Percentiles rank a stretch among this genome's conserved stretches.
Evolutionary conservation across 2,329 filamentous ascomycete species (phyloP).

Genomic region (Pseudogymnoascus sp.): DNA sequence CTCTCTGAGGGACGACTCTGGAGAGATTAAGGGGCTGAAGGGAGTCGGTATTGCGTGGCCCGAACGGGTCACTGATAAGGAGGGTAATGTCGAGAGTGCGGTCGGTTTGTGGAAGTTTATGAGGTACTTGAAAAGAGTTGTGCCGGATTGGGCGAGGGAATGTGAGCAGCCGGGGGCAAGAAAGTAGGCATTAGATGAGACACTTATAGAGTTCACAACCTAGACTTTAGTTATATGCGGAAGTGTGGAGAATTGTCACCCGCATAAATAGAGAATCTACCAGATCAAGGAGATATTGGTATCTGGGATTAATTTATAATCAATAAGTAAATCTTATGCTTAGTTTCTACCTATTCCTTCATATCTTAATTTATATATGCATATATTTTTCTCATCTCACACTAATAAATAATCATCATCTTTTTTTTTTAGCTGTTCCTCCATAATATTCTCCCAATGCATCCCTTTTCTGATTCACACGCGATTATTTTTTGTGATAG

Average conservation of each 20-base stretch:
- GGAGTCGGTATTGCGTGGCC: slow-evolving; percentile 59
- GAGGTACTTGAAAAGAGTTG: slow-evolving; percentile 50
- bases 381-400: too few relatives aligned
- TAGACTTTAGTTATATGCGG: neutral
- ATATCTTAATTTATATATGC: too few relatives aligned
- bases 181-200: slow-evolving; percentile 49
- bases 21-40: slow-evolving; percentile 39
- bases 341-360: too few relatives aligned
- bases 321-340: too few relatives aligned
- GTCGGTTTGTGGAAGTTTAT: slow-evolving; percentile 62
- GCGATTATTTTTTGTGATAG: too few relatives aligned
- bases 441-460: too few relatives aligned
- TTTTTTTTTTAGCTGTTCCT: too few relatives aligned
- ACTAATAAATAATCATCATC: too few relatives aligned
- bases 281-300: too few relatives aligned
- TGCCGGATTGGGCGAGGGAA: slow-evolving; percentile 39
- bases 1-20: slow-evolving; percentile 39
- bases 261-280: too few relatives aligned
- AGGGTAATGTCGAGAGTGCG: slow-evolving; percentile 53
- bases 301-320: too few relatives aligned
- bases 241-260: neutral
- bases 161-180: slow-evolving; percentile 40
- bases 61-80: slow-evolving; percentile 51
- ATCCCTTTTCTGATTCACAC: too few relatives aligned
- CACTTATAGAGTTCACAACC: neutral